Conservation (phyloP, 768 basidiomycete genomes). For the Suillus brevipes region DNA sequence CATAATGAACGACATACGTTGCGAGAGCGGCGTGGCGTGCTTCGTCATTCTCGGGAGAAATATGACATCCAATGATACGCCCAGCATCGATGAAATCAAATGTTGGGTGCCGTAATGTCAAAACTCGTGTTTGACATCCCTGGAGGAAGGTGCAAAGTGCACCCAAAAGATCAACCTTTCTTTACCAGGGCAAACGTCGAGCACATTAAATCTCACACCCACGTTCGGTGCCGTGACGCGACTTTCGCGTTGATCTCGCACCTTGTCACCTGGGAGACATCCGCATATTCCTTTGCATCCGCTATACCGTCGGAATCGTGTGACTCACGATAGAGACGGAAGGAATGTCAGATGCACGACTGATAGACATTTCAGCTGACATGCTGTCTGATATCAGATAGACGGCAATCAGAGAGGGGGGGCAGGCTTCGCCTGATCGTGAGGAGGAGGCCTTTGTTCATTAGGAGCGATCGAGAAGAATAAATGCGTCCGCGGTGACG, state of each 20-base stretch:
- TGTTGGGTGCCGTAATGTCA: neutral
- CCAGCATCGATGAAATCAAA: neutral
- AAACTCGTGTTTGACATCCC: neutral
- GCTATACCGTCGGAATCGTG: neutral
- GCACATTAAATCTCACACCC: neutral
- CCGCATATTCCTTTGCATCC: neutral
- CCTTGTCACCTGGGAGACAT: neutral
- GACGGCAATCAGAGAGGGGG: neutral
- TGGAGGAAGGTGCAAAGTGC: neutral
- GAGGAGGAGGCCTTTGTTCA: neutral
- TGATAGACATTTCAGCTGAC: neutral
- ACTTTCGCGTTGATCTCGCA: neutral
- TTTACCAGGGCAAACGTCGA: neutral
- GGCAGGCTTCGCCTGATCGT: neutral
- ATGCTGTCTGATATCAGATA: neutral
- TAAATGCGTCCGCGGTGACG: neutral
- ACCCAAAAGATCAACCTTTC: neutral
- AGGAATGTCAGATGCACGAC: neutral
- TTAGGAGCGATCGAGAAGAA: neutral
- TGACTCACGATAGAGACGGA: neutral
- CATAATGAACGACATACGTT: neutral
- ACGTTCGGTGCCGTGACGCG: slow-evolving; percentile 1
- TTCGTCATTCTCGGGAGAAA: neutral
- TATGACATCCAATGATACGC: neutral
- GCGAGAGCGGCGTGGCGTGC: slow-evolving; percentile 1